Base-by-base conservation (phyloP, 2,329 filamentous ascomycete species). In the Esteya vermicola region DNA sequence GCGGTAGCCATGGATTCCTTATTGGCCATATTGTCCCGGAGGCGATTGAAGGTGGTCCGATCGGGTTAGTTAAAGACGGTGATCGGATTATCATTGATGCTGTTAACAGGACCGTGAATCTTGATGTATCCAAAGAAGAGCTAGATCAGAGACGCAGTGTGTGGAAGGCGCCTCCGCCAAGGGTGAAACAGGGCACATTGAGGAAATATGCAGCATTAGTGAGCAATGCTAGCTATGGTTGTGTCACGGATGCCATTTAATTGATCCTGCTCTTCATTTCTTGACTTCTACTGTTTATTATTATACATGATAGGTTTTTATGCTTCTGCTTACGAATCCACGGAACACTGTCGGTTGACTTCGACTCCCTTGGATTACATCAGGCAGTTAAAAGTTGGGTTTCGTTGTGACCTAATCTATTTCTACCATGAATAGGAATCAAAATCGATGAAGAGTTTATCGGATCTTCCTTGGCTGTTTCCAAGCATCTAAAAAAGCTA, bases 11-110 rank as follows among this genome's bases (percentile, higher is more conserved):
- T 69, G 84, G 84, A 30, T 91, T 91, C 70, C 65, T 91, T 50
- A 89, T 91, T 52, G 84, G 84, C 2, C 84, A 91, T 60, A 81
- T 93, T 46, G 84, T 88, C 31, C 85, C 85, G 21, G 85, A 93
- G 62, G 85, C 85, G 9, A 79, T 84, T 54, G 82, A 83, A 48
- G 85, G 85, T 37, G 85, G 85, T 0, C 85, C 85, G 3, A 91
- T 93, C 46, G 85, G 74, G 13, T 68, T 93, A 10, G 81, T 91
- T n/a, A 58, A 72, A 50, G 79, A 93, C 49, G 85, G 85, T 21
- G 85, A 93, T 55, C 68, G 68, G 43, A 81, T 93, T 49, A 75
- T 78, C 36, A 93, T 93, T 44, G 84, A 93, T 52, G 82, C 85
- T 0, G 81, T 88, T 57, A 75, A 76, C 54, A 73, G 73, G 33